A percentile compares a stretch with the other conserved stretches of the same genome.
phyloP scores from a whole-genome alignment of 306 rosid genomes.

The Clitoria ternatea region DNA sequence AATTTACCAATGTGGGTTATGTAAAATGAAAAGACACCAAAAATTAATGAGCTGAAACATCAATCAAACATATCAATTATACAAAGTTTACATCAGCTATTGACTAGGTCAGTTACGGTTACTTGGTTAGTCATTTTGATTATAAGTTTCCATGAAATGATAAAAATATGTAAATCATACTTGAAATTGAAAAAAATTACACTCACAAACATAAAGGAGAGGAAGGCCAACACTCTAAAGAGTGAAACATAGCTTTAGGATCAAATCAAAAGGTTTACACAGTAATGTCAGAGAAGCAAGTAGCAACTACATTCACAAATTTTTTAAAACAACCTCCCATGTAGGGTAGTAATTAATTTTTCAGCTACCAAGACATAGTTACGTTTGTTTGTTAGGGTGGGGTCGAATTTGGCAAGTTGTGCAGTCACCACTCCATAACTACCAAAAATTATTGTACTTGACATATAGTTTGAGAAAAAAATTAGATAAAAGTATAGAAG shows the following conservation, averaged over 20 bases:
- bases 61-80: slow-evolving; percentile 6
- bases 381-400: background rate
- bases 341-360: background rate
- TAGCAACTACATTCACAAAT: background rate
- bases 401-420: slow-evolving; percentile 8
- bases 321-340: background rate
- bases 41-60: background rate
- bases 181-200: background rate
- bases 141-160: background rate
- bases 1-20: background rate
- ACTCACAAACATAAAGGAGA: too few relatives aligned
- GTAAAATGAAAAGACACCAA: background rate
- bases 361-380: background rate
- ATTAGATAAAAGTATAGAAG: too few relatives aligned
- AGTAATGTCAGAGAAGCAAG: background rate
- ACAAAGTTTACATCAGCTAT: background rate
- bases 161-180: background rate
- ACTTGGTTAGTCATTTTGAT: background rate
- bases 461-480: too few relatives aligned
- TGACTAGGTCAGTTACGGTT: background rate
- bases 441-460: background rate
- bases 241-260: background rate
- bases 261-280: slow-evolving; percentile 14
- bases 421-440: background rate
- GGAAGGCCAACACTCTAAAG: too few relatives aligned